Base-by-base conservation (phyloP, 179 eudicot genomes). In the Heliamphora pulchella region DNA sequence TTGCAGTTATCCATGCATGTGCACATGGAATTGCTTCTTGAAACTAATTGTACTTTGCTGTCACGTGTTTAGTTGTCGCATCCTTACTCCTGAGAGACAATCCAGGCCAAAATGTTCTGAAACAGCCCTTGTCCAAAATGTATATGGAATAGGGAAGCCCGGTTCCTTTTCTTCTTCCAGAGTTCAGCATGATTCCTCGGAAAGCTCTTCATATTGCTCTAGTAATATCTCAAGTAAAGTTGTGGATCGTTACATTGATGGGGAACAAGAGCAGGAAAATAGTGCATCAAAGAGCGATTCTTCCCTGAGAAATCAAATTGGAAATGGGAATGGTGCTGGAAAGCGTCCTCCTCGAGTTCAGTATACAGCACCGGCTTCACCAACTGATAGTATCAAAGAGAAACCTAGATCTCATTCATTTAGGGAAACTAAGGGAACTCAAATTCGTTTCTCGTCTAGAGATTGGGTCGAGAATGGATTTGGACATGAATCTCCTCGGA, bases 181-280 rank as follows among this genome's bases (percentile, higher is more conserved):
- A 51, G 55, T 5, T 51, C 55, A 51, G 5, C 9, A 51, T 51
- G 55, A 51, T 77, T 84, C 82, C 39, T 89, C 90, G 18, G 93
- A 87, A 74, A 80, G 81, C 81, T 84, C 94, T 78, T 90, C 95
- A 69, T 75, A 81, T 72, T 88, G 91, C 86, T 90, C 93, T 20
- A 87, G 91, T 83, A 87, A 89, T 71, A 82, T 82, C 79, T 93
- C 97, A 73, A 90, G 71, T 83, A 91, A 85, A 78, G 94, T 96
- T 57, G 79, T 96, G 79, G 99, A 94, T 77, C 92, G 89, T 70
- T 96, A 90, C 82, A 91, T 96, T 75, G 98, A 96, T 80, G 98
- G 97, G 73, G 98, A 96, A 82, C 97, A 93, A 79, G 87, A 88
- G 64, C 84, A 81, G 77, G 89, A 86, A 80, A 82, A 81, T 74